Evolutionary conservation across 202 grass and related monocot species (phyloP), one percentile per base, ranked within the genome.

Genomic region (Setaria italica): DNA sequence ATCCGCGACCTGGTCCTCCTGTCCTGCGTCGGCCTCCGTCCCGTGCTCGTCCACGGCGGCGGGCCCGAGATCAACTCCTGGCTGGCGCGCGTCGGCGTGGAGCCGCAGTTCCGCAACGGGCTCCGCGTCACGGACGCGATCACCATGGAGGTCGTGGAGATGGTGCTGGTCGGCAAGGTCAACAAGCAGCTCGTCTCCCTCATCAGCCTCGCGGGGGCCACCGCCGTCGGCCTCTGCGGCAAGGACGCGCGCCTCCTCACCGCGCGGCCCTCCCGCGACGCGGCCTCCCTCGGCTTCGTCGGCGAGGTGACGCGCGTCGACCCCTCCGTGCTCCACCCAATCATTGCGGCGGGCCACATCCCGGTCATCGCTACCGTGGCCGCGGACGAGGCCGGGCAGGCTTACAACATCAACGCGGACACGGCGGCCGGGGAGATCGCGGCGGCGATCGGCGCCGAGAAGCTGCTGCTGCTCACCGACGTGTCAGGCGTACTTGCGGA

Each of bases 361-460:
- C 93, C 90, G 11, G 90, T 95, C 46, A 93, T 95, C 62, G 86
- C 93, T 19, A 89, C 88, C 55, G 89, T 95, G 15, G 93, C 93
- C 4, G 86, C 90, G 3, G 90, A 95, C 45, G 88, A 89, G 62
- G 21, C 67, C 6, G 90, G 88, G 34, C 88, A 91, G 80, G 81
- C 86, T 6, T 92, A 95, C 77, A 95, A 95, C 77, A 86, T 95
- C 83, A 95, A 93, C 60, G 88, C 93, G n/a, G 90, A 95, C 81
- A 95, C 86, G 0, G 86, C 84, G 9, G 88, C 86, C 3, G 88
- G 86, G 3, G 86, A 92, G 86, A 91, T 95, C 67, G 90, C 93
- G 0, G 88, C 89, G 14, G 86, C 90, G 2, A 39, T 91, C 12
- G 91, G 90, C 3, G 89, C 86, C 14, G 91, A 93, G 86, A 95